Base-by-base conservation (phyloP, 202 grass and related monocot species). In the Eragrostis tef region DNA sequence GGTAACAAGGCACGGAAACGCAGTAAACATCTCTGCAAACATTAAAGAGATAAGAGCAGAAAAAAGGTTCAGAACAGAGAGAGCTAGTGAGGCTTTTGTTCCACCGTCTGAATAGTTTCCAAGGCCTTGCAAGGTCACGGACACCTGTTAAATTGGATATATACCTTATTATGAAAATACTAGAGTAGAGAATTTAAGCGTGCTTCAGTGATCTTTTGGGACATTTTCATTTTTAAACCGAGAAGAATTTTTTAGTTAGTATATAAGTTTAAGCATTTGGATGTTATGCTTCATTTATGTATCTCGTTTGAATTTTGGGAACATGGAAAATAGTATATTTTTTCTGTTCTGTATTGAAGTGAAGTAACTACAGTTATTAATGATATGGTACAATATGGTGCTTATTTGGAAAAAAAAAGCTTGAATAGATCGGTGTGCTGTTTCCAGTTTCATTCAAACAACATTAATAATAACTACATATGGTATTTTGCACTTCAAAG, bases 1-100 rank as follows among this genome's bases (percentile, higher is more conserved):
- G 69, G 51, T 73, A 83, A 73, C 58, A 87, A 80, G 51, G 67
- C 67, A 71, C 20, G 69, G 73, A 47, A 73, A 39, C 39, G 27
- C 59, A 41, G 13, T 17, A 51, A 65, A 65, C 39, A 21, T 45
- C 66, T 66, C 79, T 83, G 73, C 29, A 73, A 57, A 59, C 14
- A 78, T 52, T 81, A 42, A 42, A 19, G 76, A 75, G 31, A 76
- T 64, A 67, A 71, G 22, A 19, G 48, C 65, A 67, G 29, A 26
- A 52, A 69, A 81, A 66, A 85, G 42, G 42, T 43, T 73, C 57
- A 66, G 66, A 60, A 73, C 39, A 57, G 42, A 50, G 9, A 82
- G 21, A 82, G 9, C 26, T 73, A 60, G 20, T 22, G 53, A 71
- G 67, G 19, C 57, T 59, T 36, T 48, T 26, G 22, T 78, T 86